These are phyloP conservation scores for Boletus tomentosulus DNA, from an alignment of 768 basidiomycete genomes.

Conservation along the genomic window DNA sequence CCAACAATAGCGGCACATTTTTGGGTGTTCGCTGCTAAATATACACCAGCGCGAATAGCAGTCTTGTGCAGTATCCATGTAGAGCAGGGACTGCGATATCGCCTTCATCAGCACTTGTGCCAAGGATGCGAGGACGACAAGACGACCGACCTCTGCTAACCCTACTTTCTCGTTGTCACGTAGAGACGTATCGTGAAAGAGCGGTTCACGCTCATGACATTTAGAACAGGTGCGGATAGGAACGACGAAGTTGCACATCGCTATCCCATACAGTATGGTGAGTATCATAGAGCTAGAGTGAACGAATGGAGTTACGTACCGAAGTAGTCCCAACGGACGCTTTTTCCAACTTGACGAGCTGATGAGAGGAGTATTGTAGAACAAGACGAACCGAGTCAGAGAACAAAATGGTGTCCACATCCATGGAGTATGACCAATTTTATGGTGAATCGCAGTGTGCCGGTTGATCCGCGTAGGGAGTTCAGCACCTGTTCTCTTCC, in stretches of 20 bases:
- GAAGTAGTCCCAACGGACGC: background rate
- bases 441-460: conserved; percentile 9
- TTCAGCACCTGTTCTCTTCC: conserved; percentile 7
- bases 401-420: conserved; percentile 10
- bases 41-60: conserved; percentile 29
- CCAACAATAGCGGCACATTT: conserved; percentile 23
- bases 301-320: background rate
- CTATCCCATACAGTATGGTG: background rate
- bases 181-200: conserved; percentile 17
- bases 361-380: background rate
- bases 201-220: conserved; percentile 23
- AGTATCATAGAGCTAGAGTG: background rate
- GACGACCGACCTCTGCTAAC: conserved; percentile 17
- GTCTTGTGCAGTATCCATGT: conserved; percentile 31
- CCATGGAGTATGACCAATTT: background rate
- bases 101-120: background rate
- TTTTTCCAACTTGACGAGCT: background rate
- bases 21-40: conserved; percentile 29
- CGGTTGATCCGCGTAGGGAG: background rate
- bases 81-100: conserved; percentile 10
- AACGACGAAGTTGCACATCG: conserved; percentile 29
- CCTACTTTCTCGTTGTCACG: conserved; percentile 17
- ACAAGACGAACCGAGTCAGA: background rate
- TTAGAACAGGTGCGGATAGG: conserved; percentile 31
- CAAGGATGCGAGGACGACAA: background rate